These are phyloP conservation scores for Chalciporus chontae DNA, from an alignment of 768 basidiomycete species.

Conservation along the genomic window DNA sequence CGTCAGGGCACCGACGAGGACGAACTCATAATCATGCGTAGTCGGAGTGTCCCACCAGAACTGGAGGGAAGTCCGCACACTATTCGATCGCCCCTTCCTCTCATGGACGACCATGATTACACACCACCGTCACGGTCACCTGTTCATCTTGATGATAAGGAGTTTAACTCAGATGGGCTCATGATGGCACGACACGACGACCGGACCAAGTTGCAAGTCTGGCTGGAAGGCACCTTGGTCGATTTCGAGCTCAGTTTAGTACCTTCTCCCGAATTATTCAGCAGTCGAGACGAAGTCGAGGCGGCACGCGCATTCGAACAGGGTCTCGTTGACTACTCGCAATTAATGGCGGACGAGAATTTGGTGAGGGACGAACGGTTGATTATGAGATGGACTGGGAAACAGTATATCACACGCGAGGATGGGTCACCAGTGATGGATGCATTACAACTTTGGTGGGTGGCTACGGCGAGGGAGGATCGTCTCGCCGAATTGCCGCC, in stretches of 20 bases:
- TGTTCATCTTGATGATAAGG: slow-evolving; percentile 4
- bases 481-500: slow-evolving; percentile 14
- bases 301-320: slow-evolving; percentile 52
- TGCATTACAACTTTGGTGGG: slow-evolving; percentile 70
- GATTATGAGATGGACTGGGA: slow-evolving; percentile 70
- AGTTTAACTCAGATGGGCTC: slow-evolving; percentile 50
- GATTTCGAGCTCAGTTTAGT: slow-evolving; percentile 77
- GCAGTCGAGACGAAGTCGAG: slow-evolving; percentile 47
- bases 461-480: slow-evolving; percentile 32
- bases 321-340: slow-evolving; percentile 60
- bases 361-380: slow-evolving; percentile 61
- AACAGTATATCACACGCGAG: slow-evolving; percentile 73
- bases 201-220: slow-evolving; percentile 59
- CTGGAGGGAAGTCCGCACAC: slow-evolving; percentile 43
- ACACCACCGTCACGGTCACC: slow-evolving; percentile 6
- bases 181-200: slow-evolving; percentile 59
- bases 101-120: slow-evolving; percentile 20
- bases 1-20: slow-evolving; percentile 14
- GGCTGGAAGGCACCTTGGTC: slow-evolving; percentile 54
- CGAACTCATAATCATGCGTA: slow-evolving; percentile 37
- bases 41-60: slow-evolving; percentile 56
- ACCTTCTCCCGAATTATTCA: slow-evolving; percentile 29
- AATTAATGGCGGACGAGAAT: slow-evolving; percentile 61
- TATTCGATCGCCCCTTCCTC: slow-evolving; percentile 18
- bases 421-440: slow-evolving; percentile 75